Percentiles rank a stretch among this genome's conserved stretches.
These are phyloP conservation scores for Cryphonectria nitschkei DNA, from an alignment of 2,329 filamentous ascomycete genomes.

Conservation along the genomic window DNA sequence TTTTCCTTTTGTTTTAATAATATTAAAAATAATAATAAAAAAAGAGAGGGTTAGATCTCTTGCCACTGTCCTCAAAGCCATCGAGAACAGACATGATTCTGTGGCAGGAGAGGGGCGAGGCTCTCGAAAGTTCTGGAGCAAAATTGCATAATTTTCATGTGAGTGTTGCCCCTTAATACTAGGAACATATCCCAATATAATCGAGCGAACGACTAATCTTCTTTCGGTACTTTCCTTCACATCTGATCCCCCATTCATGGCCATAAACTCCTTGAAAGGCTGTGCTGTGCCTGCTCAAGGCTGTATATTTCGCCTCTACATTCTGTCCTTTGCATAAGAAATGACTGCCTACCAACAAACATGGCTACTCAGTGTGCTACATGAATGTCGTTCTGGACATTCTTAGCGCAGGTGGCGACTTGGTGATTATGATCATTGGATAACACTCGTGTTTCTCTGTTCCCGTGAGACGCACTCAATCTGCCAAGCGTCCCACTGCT, in stretches of 20 bases:
- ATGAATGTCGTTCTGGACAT: neutral
- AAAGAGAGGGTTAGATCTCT: neutral
- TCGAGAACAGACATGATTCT: neutral
- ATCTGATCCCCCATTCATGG: neutral
- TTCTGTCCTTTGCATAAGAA: neutral
- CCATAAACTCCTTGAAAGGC: neutral
- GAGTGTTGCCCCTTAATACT: neutral
- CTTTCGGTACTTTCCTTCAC: neutral
- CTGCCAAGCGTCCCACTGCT: neutral
- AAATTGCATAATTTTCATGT: too few species aligned
- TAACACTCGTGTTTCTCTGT: neutral
- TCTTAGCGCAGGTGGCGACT: neutral
- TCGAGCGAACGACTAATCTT: neutral
- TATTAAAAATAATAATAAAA: too few species aligned
- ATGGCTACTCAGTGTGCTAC: neutral
- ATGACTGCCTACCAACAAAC: neutral
- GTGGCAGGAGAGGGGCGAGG: too few species aligned
- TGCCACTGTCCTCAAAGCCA: too few species aligned
- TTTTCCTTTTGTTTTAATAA: too few species aligned
- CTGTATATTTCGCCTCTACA: neutral
- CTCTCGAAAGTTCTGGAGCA: too few species aligned
- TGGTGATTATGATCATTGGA: neutral
- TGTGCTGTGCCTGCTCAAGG: neutral
- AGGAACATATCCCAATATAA: neutral
- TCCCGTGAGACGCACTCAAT: neutral